Evolutionary conservation across 441 rosid species (phyloP), one percentile per base, ranked within the genome.

Genomic region (Bocquillonia castaneifolia): DNA sequence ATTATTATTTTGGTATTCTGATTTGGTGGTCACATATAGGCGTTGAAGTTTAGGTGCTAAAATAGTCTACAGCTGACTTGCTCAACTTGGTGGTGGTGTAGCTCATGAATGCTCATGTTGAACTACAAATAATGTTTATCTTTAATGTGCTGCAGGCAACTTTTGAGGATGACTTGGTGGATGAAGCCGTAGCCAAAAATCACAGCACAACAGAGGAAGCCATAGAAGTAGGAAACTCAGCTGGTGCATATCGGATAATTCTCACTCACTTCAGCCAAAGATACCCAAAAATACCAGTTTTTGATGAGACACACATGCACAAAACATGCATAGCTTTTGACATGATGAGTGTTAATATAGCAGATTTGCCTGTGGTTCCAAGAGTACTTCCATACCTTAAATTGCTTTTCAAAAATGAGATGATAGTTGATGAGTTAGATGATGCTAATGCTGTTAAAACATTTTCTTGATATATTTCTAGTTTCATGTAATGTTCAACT

Each of bases 131-230:
- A 45, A 2, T 45, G 51, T 31, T 20, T 28, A 32, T 55, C 4
- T 63, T 64, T 9, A 25, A 45, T 17, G 0, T 63, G 3, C 62
- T 62, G 74, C 83, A 93, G 98, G 99, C 99, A 0, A 93, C 99
- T 15, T 93, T 93, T 70, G 99, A 93, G 81, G 99, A 89, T 71
- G 87, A 81, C 13, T 72, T 91, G 92, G 76, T 81, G 76, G 97
- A 91, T 18, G 96, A 93, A 74, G 97, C 99, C 15, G 67, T 91
- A 25, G 91, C 91, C 0, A 89, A 75, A 72, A 93, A 91, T 84
- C 99, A 93, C 80, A 91, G 99, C 90, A 93, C 99, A 8, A 91
- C 97, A 5, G 81, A 85, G 80, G 99, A 93, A 84, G 96, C 99
- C 26, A 83, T 93, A 28, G 93, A 87, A 63, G 81, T 86, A 6